Conservation (phyloP, 2,329 filamentous ascomycete genomes). For the Chalaropsis thielavioides region DNA sequence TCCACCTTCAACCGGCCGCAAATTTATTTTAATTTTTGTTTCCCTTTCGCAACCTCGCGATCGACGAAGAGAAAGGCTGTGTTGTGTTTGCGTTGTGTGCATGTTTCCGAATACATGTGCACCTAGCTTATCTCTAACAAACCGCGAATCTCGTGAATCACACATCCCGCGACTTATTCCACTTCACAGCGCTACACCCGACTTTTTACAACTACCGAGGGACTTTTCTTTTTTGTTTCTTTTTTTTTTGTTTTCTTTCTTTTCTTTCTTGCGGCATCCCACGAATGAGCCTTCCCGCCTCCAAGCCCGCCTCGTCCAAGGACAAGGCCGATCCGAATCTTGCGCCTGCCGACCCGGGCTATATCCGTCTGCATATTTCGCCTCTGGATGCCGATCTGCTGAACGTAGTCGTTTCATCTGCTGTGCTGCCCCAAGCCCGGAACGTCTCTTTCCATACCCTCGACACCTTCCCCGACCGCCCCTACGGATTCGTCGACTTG, state of each 20-base stretch:
- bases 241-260: neutral
- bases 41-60: conserved; percentile 7
- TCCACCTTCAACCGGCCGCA: neutral
- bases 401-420: conserved; percentile 53
- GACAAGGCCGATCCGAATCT: neutral
- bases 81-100: neutral
- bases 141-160: neutral
- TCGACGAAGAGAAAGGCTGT: neutral
- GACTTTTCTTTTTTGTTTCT: neutral
- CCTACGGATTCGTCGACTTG: conserved; percentile 80
- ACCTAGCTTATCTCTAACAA: neutral
- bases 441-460: conserved; percentile 81
- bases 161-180: neutral
- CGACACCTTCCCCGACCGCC: conserved; percentile 76
- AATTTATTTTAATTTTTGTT: neutral
- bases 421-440: conserved; percentile 49
- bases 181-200: neutral
- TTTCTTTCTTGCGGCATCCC: conserved; percentile 2
- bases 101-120: neutral
- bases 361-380: conserved; percentile 58
- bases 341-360: conserved; percentile 13
- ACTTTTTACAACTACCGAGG: neutral
- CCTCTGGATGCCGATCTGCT: conserved; percentile 68
- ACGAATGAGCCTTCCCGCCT: conserved; percentile 7
- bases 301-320: conserved; percentile 6